Conservation (phyloP, 2,329 filamentous ascomycete genomes). For the Exserohilum turcica region DNA sequence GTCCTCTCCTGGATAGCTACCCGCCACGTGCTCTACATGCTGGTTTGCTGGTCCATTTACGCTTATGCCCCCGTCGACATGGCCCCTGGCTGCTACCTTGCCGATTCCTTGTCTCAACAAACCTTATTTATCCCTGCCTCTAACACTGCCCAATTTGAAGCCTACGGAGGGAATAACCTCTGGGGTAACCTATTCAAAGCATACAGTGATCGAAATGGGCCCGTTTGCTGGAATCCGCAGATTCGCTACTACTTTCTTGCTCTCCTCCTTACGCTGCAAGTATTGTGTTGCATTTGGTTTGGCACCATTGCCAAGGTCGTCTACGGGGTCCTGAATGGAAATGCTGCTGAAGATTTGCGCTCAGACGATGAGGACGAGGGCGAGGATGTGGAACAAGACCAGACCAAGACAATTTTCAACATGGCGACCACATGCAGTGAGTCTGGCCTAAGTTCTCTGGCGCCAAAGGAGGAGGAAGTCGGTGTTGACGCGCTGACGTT, state of each 20-base stretch:
- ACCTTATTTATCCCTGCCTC: constrained; percentile 57
- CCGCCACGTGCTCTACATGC: constrained; percentile 79
- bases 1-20: constrained; percentile 82
- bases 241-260: constrained; percentile 79
- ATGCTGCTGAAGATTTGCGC: constrained; percentile 79
- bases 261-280: constrained; percentile 77
- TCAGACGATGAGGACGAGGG: constrained; percentile 83
- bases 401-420: constrained; percentile 28
- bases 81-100: constrained; percentile 71
- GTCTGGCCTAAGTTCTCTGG: constrained; percentile 31
- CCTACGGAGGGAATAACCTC: constrained; percentile 50
- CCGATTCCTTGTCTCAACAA: constrained; percentile 53
- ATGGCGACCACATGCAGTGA: constrained; percentile 38
- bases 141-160: constrained; percentile 51
- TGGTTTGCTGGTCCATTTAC: constrained; percentile 83
- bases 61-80: constrained; percentile 66
- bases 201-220: constrained; percentile 71
- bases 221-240: constrained; percentile 77
- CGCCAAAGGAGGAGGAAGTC: constrained; percentile 72
- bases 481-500: constrained; percentile 73
- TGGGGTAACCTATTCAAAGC: constrained; percentile 71
- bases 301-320: constrained; percentile 85
- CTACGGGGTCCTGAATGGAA: constrained; percentile 75
- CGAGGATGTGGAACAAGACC: constrained; percentile 55
- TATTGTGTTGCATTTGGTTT: constrained; percentile 86